Base-by-base conservation (phyloP, 2,329 filamentous ascomycete genomes). In the Eurotiales sp. region DNA sequence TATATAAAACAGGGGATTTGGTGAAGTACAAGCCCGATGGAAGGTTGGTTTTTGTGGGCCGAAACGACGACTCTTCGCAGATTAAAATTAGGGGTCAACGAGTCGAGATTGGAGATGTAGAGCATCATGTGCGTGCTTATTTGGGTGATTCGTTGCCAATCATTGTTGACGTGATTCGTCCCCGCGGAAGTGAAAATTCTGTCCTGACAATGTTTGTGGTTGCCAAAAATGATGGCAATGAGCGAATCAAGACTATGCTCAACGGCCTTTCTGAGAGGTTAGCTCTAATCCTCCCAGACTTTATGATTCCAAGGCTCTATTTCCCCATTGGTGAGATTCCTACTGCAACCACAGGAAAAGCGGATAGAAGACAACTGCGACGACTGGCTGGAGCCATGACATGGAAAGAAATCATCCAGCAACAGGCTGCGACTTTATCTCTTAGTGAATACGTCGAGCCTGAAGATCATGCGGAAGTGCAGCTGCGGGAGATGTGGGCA, bases 1-100 rank as follows among this genome's bases (percentile, higher is more conserved):
- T 93, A 0, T 95, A 95, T 63, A 81, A 88, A 3, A 95, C 90
- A 0, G 90, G 90, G 0, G 90, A 95, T 65, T 76, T 95, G 0
- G 90, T 95, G 1, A 78, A 89, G 3, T 55, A 53, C 23, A 34
- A 46, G 6, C 22, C 39, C 8, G 50, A 55, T 15, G 53, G 53
- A 23, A 46, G 22, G 12, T 22, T 55, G 15, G 22, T 30, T 10
- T 55, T 47, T 37, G 21, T 55, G 21, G 43, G 49, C 17, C 30
- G 52, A n/a, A 52, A 48, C 6, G 52, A 55, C 21, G 52, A 55
- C 21, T 27, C 34, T 30, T 36, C 41, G 8, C 52, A 54, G 27
- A n/a, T 51, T 14, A 54, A 54, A 19, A 54, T 54, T 22, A 43
- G 34, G 12, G 52, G 52, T 2, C 52, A 54, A 23, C 42, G 52